Evolutionary conservation across 2,329 filamentous ascomycete genomes (phyloP), one percentile per base, ranked within the genome.

Genomic region (Rutstroemia sp.): DNA sequence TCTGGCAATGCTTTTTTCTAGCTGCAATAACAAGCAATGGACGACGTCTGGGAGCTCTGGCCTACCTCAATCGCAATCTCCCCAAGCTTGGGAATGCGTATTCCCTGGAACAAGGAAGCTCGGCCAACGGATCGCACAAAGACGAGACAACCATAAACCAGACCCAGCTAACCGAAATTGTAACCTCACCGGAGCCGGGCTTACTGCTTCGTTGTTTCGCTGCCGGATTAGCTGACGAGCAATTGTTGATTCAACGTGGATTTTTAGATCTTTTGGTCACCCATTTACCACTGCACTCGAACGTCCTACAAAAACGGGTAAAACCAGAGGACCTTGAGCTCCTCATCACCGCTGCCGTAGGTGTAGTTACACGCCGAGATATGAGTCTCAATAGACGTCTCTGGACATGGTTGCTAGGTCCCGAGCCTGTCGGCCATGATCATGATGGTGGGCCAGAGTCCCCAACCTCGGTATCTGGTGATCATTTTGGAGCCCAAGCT

Each of bases 1-100:
- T 97, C 70, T 99, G 94, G 94, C 94, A 99, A 73, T 96, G 91
- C 70, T 87, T 99, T 68, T 97, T 99, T 67, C 76, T 99, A 17
- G 90, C 92, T 9, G 87, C 89, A 17, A 94, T 99, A 58, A 96
- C 94, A 1, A 92, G 92, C 66, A 82, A 89, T 44, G 91, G 86
- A 59, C 81, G 92, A 59, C 84, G 94, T 55, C 84, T 89, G 61
- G 94, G 94, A 25, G 91, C 91, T 40, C 76, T 99, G 57, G 91
- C 92, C 34, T 99, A 95, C 70, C 76, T 99, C 42, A 78, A 83
- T 49, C 86, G 91, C 57, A 84, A 83, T 65, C 75, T 99, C 30
- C 94, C 95, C 19, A 86, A 80, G 63, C 76, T 95, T 54, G 83
- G 80, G 6, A 71, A 75, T 8, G 54, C 71, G 4, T 45, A 71